Evolutionary conservation across 495 filamentous ascomycete genomes (phyloP).

Genomic region (Xylaria longipes): DNA sequence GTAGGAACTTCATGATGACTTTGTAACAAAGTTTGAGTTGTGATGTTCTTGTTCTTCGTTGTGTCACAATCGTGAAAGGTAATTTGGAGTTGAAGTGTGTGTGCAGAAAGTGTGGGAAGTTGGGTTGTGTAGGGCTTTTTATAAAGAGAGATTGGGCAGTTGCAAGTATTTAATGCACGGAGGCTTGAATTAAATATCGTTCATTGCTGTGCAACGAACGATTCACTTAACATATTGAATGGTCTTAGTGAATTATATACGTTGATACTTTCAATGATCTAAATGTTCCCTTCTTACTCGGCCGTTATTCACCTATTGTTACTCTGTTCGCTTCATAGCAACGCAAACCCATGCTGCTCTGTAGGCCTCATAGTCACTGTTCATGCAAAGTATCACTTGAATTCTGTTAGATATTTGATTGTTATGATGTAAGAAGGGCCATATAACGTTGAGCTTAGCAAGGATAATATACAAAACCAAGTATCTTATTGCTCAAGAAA

Average conservation of each 20-base stretch:
- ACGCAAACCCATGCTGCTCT: not conserved
- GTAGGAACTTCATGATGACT: slow-evolving; percentile 1
- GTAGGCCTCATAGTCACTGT: not conserved
- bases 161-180: not conserved
- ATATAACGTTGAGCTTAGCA: not conserved
- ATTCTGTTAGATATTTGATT: not conserved
- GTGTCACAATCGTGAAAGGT: not conserved
- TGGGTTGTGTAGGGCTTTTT: not conserved
- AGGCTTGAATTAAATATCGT: not conserved
- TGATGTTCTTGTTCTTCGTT: not conserved
- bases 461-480: not conserved
- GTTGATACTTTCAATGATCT: not conserved
- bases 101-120: not conserved
- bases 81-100: not conserved
- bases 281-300: not conserved
- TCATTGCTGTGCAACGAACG: not conserved
- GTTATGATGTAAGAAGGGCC: not conserved
- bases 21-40: not conserved
- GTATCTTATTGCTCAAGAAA: not conserved
- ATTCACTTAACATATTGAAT: not conserved
- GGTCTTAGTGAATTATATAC: not conserved
- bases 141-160: not conserved
- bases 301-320: not conserved
- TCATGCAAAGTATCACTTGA: not conserved
- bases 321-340: not conserved